Percentiles rank a stretch among this genome's conserved stretches.
These are phyloP conservation scores for Westerdykella aurantiaca DNA, from an alignment of 2,329 filamentous ascomycete genomes.

Conservation along the genomic window DNA sequence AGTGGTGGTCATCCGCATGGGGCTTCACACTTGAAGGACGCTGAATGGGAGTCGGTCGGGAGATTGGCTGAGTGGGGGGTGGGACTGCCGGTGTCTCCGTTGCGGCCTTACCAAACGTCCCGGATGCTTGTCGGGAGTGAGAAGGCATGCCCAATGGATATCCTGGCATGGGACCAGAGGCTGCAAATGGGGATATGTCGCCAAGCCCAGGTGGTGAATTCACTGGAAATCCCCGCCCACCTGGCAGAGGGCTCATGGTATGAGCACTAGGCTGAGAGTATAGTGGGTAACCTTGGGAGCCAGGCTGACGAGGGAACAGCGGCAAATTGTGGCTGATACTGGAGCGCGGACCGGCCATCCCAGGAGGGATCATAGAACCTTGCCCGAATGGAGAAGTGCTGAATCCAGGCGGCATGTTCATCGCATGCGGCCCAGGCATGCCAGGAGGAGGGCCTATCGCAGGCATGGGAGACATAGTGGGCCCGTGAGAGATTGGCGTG, in stretches of 20 bases:
- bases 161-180: slow-evolving; percentile 36
- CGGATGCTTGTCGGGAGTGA: slow-evolving; percentile 72
- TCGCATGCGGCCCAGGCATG: slow-evolving; percentile 52
- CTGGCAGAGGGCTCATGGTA: slow-evolving; percentile 50
- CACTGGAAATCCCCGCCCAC: slow-evolving; percentile 51
- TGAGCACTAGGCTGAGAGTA: slow-evolving; percentile 57
- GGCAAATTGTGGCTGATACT: slow-evolving; percentile 49
- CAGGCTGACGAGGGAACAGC: slow-evolving; percentile 50
- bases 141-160: slow-evolving; percentile 42
- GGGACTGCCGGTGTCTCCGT: slow-evolving; percentile 52
- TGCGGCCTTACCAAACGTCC: slow-evolving; percentile 51
- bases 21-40: slow-evolving; percentile 69
- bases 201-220: slow-evolving; percentile 55
- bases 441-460: slow-evolving; percentile 55
- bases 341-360: slow-evolving; percentile 50
- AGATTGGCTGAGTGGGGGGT: slow-evolving; percentile 64
- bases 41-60: slow-evolving; percentile 80
- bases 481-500: slow-evolving; percentile 49
- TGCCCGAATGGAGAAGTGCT: slow-evolving; percentile 45
- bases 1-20: slow-evolving; percentile 42
- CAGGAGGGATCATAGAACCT: slow-evolving; percentile 48
- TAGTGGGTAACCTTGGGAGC: slow-evolving; percentile 49
- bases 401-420: slow-evolving; percentile 48
- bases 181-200: slow-evolving; percentile 31
- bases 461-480: slow-evolving; percentile 58